phyloP scores from a whole-genome alignment of 352 stramenopile species.

The Globisporangium iwayamae region DNA sequence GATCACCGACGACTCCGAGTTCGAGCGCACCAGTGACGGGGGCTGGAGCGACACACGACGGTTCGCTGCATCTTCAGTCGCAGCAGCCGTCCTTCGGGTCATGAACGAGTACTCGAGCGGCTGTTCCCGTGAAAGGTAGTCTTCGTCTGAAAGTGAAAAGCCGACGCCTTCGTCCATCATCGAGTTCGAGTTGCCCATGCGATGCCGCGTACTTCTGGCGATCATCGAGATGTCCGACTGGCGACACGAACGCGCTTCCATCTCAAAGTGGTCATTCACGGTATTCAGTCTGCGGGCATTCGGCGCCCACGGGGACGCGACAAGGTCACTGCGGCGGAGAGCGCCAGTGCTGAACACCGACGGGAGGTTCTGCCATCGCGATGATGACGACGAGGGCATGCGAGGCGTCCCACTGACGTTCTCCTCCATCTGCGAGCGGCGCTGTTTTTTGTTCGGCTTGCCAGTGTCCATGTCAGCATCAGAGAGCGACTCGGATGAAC shows the following conservation, averaged over 20 bases:
- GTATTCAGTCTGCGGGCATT: conserved; percentile 7
- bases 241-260: conserved; percentile 28
- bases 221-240: conserved; percentile 19
- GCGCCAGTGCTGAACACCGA: conserved; percentile 22
- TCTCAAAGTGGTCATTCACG: conserved; percentile 19
- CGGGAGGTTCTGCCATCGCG: conserved; percentile 31
- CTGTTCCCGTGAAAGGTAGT: conserved; percentile 65
- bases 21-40: conserved; percentile 16
- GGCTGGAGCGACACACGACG: conserved; percentile 5
- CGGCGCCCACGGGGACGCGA: conserved; percentile 42
- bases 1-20: conserved; percentile 19
- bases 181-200: conserved; percentile 18
- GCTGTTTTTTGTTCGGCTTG: conserved; percentile 16
- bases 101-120: conserved; percentile 26
- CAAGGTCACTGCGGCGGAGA: conserved; percentile 32
- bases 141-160: conserved; percentile 62
- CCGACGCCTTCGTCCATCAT: conserved; percentile 35
- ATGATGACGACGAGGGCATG: conserved; percentile 5
- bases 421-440: conserved; percentile 13
- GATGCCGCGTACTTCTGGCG: conserved; percentile 36
- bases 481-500: neutral
- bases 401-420: conserved; percentile 25
- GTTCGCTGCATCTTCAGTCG: conserved; percentile 9
- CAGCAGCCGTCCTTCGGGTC: conserved; percentile 1
- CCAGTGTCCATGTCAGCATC: neutral